phyloP scores from a whole-genome alignment of 2,329 filamentous ascomycete genomes.

The Capronia coronata region DNA sequence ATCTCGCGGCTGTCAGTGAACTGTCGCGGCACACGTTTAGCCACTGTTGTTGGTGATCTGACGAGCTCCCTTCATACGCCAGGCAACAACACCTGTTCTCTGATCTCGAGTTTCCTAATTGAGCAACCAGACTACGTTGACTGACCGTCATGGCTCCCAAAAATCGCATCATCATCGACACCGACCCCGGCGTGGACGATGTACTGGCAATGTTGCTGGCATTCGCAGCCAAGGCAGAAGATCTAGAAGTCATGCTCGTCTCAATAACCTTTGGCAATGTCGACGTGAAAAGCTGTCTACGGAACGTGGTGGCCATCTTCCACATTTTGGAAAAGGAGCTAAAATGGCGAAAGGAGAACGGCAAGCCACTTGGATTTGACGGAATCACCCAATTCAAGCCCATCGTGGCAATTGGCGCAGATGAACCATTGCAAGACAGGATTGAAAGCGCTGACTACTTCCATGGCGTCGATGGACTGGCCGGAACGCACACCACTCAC shows the following conservation, averaged over 20 bases:
- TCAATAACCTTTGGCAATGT: slow-evolving; percentile 94
- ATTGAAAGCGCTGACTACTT: slow-evolving; percentile 78
- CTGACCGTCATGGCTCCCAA: slow-evolving; percentile 56
- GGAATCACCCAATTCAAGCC: slow-evolving; percentile 67
- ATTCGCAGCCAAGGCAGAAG: slow-evolving; percentile 71
- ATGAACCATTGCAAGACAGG: slow-evolving; percentile 78
- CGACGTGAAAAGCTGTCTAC: slow-evolving; percentile 76
- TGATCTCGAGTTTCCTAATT: too few relatives aligned
- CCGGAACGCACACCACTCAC: slow-evolving; percentile 62
- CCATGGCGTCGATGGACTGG: slow-evolving; percentile 71
- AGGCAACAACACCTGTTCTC: too few relatives aligned
- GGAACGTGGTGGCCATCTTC: slow-evolving; percentile 85
- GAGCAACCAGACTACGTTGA: not conserved
- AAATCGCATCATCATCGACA: slow-evolving; percentile 87
- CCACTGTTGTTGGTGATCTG: not conserved
- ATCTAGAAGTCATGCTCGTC: slow-evolving; percentile 77
- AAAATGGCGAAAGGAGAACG: slow-evolving; percentile 67
- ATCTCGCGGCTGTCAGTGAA: not conserved
- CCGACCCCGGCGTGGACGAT: slow-evolving; percentile 93
- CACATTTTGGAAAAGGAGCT: slow-evolving; percentile 86
- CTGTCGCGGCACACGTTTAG: not conserved
- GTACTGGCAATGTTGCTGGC: slow-evolving; percentile 81
- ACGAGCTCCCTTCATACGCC: not conserved
- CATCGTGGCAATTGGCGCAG: slow-evolving; percentile 77
- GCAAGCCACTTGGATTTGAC: slow-evolving; percentile 64